A percentile compares a stretch with the other conserved stretches of the same genome.
Conservation (phyloP, 169 alveolate genomes). For the Babesia ovata region DNA sequence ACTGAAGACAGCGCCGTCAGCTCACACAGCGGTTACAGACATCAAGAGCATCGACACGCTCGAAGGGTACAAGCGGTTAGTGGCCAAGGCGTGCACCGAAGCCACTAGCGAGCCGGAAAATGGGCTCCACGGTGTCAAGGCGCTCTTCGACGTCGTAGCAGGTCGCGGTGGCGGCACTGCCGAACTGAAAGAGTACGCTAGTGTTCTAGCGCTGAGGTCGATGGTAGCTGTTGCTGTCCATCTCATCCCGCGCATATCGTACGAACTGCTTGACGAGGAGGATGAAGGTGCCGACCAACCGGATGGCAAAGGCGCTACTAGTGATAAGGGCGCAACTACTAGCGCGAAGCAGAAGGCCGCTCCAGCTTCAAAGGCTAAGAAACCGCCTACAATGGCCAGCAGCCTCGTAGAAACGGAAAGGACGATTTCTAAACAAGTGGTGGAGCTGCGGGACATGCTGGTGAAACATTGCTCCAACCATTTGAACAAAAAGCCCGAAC, state of each 20-base stretch:
- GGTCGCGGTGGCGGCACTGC: conserved; percentile 53
- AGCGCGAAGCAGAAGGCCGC: neutral
- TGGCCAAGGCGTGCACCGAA: conserved; percentile 53
- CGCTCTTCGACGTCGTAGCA: conserved; percentile 42
- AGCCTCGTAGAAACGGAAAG: conserved; percentile 24
- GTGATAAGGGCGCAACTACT: neutral
- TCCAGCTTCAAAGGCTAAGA: too few species aligned
- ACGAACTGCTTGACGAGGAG: conserved; percentile 45
- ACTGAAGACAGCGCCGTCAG: neutral
- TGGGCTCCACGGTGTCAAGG: conserved; percentile 15
- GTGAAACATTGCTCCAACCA: conserved; percentile 19
- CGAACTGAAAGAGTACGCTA: conserved; percentile 10
- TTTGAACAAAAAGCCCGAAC: conserved; percentile 9
- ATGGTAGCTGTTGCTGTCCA: conserved; percentile 56
- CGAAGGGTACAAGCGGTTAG: conserved; percentile 38
- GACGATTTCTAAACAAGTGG: conserved; percentile 7
- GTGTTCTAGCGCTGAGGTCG: conserved; percentile 41
- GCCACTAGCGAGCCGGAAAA: conserved; percentile 65
- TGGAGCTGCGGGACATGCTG: conserved; percentile 14
- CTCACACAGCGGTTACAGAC: neutral
- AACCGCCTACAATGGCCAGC: neutral
- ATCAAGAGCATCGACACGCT: conserved; percentile 35
- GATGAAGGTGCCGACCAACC: neutral
- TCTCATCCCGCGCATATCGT: conserved; percentile 53
- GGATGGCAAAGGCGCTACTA: neutral